Base-by-base conservation (phyloP, 345 rosid genomes). In the Populus davidiana region DNA sequence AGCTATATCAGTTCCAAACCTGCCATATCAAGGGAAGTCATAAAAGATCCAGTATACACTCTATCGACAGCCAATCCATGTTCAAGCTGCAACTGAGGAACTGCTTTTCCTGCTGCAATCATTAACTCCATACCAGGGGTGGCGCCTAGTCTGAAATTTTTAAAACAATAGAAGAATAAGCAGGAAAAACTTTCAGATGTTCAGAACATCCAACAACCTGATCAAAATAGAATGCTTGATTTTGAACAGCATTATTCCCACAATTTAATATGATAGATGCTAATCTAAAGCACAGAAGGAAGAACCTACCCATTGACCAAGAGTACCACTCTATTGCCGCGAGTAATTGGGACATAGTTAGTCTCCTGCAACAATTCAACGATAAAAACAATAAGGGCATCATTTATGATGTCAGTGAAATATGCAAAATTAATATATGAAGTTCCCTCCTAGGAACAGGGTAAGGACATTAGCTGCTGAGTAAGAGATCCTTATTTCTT, bases 11-110 rank as follows among this genome's bases (percentile, higher is more conserved):
- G 20, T 25, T 69, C 33, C 52, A 39, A 87, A 96, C 99, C 99
- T 83, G 98, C 93, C 99, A 96, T 96, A 78, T 96, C 98, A 79
- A 93, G 97, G 69, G 99, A 96, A 77, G 99, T 92, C 98, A 93
- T 92, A 84, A 96, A 93, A 82, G 94, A 87, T 72, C 99, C 97
- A 25, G 99, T 90, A 69, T 96, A 96, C 73, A 96, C 99, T 88
- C 99, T 93, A 82, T 96, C 97, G 80, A 93, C 96, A 67, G 98
- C 99, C 73, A 96, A 86, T 76, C 98, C 99, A 81, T 93, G 97
- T 76, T 93, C 94, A 79, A 96, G 82, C 87, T 96, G 98, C 89
- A 96, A 80, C 64, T 89, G 88, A 75, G 97, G 97, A 73, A 93
- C 96, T 62, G 96, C 93, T 84, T 93, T 93, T 80, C 98, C 98